phyloP scores from a whole-genome alignment of 2,329 filamentous ascomycete genomes.

The Hysterium pulicare region DNA sequence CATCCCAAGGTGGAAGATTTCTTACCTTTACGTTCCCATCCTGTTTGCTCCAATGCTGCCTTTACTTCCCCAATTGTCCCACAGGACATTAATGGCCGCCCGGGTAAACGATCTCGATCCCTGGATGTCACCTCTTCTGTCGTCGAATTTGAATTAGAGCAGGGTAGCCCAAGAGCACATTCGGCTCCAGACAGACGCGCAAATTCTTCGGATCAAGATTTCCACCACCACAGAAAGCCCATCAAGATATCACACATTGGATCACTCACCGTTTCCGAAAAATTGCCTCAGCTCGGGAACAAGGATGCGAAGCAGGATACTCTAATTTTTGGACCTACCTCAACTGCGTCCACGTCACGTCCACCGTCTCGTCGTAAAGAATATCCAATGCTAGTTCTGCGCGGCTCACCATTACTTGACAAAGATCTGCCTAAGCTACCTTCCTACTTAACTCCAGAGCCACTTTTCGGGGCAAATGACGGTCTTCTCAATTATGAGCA shows the following conservation, averaged over 20 bases:
- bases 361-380: slow-evolving; percentile 29
- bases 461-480: slow-evolving; percentile 23
- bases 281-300: no score
- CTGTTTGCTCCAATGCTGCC: slow-evolving; percentile 22
- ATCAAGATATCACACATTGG: no score
- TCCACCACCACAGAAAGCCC: no score
- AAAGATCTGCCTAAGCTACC: slow-evolving; percentile 31
- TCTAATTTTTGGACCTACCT: no score
- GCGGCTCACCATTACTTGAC: slow-evolving; percentile 16
- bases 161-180: no score
- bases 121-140: no score
- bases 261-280: no score
- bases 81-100: slow-evolving; percentile 5
- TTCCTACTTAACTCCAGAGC: slow-evolving; percentile 26
- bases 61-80: slow-evolving; percentile 10
- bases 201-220: no score
- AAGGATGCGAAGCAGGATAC: no score
- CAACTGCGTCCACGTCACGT: slow-evolving; percentile 6
- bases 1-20: slow-evolving; percentile 16
- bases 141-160: no score
- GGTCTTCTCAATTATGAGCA: neutral
- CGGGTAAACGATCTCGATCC: slow-evolving; percentile 20
- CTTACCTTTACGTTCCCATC: slow-evolving; percentile 31
- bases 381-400: slow-evolving; percentile 12
- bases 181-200: no score